Base-by-base conservation (phyloP, 164 flowering plant species). In the Nymphaea thermarum region DNA sequence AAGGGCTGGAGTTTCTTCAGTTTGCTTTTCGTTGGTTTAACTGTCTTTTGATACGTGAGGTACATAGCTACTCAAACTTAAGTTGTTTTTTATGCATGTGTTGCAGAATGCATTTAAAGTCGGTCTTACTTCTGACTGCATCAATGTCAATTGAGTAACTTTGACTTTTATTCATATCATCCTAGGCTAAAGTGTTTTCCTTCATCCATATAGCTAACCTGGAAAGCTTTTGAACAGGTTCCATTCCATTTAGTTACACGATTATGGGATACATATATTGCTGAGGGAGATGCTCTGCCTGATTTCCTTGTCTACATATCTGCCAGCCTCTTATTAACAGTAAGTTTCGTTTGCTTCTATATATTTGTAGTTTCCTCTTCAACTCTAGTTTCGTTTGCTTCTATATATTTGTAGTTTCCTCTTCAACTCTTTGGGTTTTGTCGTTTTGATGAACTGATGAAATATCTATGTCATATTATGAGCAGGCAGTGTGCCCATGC, bases 11-110 rank as follows among this genome's bases (percentile, higher is more conserved):
- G 70, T 94, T 91, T 82, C 92, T 94, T 73, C 99, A 94, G 72
- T 94, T 94, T 81, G 98, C 99, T 71, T 94, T 94, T 71, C 99
- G 98, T 42, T 94, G 99, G 99, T 92, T 90, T 81, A 94, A 94
- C 76, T 94, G 99, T 80, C 96, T 94, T 79, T 78, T 94, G 53
- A 94, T 94, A 74, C 93, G 99, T 41, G 99, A 94, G 99, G 99
- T 94, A 68, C 71, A 82, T 43, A 51, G 14, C 8, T 15, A 51
- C 8, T 51, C 14, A 51, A 51, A 2, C 57, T 25, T 25, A 25
- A 25, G 36, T 25, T 25, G 36, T 25, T 25, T 25, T 25, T 25
- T 25, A 25, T 25, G 36, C 36, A 25, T 25, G 36, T 25, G 0
- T 25, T 25, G 1, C 36, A 25, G 36, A 25, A 25, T 25, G 36